Evolutionary conservation across 176 grass and related monocot genomes (phyloP), one percentile per base, ranked within the genome.

Genomic region (Bolboschoenus planiculmis): DNA sequence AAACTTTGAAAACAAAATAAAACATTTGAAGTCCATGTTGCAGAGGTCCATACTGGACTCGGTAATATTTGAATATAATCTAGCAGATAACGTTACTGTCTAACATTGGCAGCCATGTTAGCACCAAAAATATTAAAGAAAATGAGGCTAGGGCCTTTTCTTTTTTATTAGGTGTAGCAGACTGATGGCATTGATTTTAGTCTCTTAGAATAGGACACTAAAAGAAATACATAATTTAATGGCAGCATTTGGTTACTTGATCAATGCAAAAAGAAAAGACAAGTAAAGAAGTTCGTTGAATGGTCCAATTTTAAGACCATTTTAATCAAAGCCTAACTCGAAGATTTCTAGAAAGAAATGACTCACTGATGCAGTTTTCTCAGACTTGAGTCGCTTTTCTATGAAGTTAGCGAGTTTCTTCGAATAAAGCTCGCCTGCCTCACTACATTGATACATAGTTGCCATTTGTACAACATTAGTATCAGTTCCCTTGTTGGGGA

Each of bases 381-480:
- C 95, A 73, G 80, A 88, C 34, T 88, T 95, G n/a, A 98, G 76
- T 79, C 95, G 91, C 87, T 93, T 93, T 85, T 98, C 95, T 78
- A 98, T 74, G 89, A 98, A 98, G 59, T 90, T 91, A 63, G 92
- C 92, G 82, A 98, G 95, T 86, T 98, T 98, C 77, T 88, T 93
- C 56, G 95, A 84, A 86, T 95, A 98, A 85, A 95, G 82, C 65
- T 87, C 66, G 13, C 95, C 95, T 1, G 86, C 82, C 64, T 95
- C 90, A 87, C 95, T 98, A 88, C 79, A 90, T 14, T 64, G 59
- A 46, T 65, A 55, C 36, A 47, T 13, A 62, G 31, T 40, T 50
- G 50, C 43, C 71, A 44, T 10, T 75, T 48, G 14, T 50, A 50
- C 43, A 6, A 30, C 43, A 31, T 48, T 76, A 30, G 14, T 48